phyloP scores from a whole-genome alignment of 2,329 filamentous ascomycete species.

The Nakataea oryzae region DNA sequence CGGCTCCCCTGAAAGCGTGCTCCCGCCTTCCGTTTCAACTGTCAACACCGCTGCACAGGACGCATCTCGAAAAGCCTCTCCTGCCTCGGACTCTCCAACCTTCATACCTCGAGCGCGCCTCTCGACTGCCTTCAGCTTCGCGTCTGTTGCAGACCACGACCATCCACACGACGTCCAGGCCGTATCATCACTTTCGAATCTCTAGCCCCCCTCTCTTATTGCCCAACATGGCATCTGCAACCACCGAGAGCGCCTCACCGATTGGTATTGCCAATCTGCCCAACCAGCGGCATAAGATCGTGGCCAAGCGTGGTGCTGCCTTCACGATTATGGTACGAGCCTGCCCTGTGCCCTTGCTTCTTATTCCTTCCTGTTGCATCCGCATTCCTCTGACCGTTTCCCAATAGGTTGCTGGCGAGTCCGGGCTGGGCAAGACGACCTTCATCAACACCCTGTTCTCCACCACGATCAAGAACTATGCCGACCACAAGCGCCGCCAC shows the following conservation, averaged over 20 bases:
- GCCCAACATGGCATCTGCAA: conserved; percentile 44
- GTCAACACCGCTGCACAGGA: conserved; percentile 1
- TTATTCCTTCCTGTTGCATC: neutral
- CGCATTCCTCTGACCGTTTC: conserved; percentile 13
- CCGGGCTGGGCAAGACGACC: conserved; percentile 95
- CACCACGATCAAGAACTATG: conserved; percentile 99
- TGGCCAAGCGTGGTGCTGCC: conserved; percentile 78
- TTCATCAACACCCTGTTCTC: conserved; percentile 99
- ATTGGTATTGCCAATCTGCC: conserved; percentile 68
- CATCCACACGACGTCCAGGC: neutral
- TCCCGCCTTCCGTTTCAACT: conserved; percentile 9
- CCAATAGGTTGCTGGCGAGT: conserved; percentile 86
- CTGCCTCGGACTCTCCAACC: neutral
- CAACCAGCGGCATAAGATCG: conserved; percentile 67
- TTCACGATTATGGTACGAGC: conserved; percentile 93
- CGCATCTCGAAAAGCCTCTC: neutral
- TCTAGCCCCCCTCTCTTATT: conserved; percentile 5
- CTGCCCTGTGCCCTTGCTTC: conserved; percentile 18
- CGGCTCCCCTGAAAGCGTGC: conserved; percentile 9
- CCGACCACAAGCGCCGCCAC: conserved; percentile 98
- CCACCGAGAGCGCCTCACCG: conserved; percentile 51
- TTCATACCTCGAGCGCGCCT: neutral
- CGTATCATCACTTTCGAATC: conserved; percentile 3
- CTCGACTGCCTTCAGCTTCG: neutral
- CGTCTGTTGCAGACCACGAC: neutral